Evolutionary conservation across 331 rosid species (phyloP).

Genomic region (Quercus phellos): DNA sequence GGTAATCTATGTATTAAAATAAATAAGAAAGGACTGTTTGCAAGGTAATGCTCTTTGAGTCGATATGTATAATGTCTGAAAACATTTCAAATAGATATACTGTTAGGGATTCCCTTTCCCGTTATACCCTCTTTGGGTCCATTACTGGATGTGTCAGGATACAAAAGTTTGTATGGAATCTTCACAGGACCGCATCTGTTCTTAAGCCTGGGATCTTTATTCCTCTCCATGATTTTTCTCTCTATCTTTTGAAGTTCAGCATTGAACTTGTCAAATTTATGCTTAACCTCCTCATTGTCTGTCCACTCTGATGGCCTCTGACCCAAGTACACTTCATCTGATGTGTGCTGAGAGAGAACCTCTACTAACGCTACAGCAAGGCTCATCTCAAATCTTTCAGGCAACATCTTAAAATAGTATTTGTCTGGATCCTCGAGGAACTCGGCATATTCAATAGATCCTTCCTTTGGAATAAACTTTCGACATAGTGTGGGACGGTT

Average conservation of each 20-base stretch:
- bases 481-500: constrained; percentile 49
- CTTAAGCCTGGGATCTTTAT: constrained; percentile 46
- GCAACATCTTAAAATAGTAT: constrained; percentile 50
- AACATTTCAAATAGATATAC: constrained; percentile 45
- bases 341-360: constrained; percentile 42
- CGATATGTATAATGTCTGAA: neutral
- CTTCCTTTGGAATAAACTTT: constrained; percentile 58
- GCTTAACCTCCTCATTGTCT: constrained; percentile 37
- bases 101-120: constrained; percentile 51
- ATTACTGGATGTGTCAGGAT: constrained; percentile 40
- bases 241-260: constrained; percentile 43
- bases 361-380: constrained; percentile 42
- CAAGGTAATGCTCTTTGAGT: too few species aligned
- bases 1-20: neutral
- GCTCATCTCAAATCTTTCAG: constrained; percentile 45
- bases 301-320: constrained; percentile 46
- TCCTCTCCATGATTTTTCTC: constrained; percentile 41
- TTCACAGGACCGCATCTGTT: constrained; percentile 52
- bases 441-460: constrained; percentile 52
- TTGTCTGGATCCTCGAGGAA: constrained; percentile 59
- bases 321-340: constrained; percentile 58
- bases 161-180: constrained; percentile 41
- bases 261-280: constrained; percentile 45
- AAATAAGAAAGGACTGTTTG: neutral
- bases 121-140: constrained; percentile 33